phyloP scores from a whole-genome alignment of 163 green algal genomes.

The Scenedesmus sp. region DNA sequence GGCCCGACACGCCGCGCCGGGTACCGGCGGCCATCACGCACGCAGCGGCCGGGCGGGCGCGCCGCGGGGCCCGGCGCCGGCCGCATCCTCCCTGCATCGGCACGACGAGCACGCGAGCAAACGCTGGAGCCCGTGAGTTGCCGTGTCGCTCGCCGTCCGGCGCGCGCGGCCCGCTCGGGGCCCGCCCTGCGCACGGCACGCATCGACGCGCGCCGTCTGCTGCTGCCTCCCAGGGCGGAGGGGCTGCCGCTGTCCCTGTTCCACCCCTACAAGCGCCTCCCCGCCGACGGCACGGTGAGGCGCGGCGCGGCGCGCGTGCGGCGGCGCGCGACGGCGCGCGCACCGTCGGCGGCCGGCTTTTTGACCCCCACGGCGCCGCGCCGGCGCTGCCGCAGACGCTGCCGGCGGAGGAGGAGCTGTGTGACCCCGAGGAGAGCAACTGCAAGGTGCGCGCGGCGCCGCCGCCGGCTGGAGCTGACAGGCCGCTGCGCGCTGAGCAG shows the following conservation, averaged over 20 bases:
- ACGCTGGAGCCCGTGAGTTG: conserved; percentile 1
- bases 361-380: background rate
- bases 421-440: conserved; percentile 33
- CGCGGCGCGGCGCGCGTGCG: background rate
- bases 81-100: conserved; percentile 4
- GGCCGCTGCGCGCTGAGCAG: background rate
- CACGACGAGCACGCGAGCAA: background rate
- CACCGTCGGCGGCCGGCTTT: background rate
- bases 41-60: no score
- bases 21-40: no score
- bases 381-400: conserved; percentile 33
- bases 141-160: background rate
- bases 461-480: background rate
- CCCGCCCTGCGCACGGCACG: no score
- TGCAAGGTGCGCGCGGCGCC: conserved; percentile 27
- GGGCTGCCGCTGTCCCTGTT: conserved; percentile 47
- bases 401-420: conserved; percentile 39
- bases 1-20: no score
- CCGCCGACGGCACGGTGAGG: conserved; percentile 42
- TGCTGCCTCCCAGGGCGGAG: conserved; percentile 34
- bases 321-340: background rate
- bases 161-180: no score
- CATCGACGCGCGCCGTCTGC: no score
- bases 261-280: conserved; percentile 38
- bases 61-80: no score